Percentiles rank a stretch among this genome's conserved stretches.
Conservation (phyloP, 2,329 filamentous ascomycete genomes). For the Furcasterigmium sp. region DNA sequence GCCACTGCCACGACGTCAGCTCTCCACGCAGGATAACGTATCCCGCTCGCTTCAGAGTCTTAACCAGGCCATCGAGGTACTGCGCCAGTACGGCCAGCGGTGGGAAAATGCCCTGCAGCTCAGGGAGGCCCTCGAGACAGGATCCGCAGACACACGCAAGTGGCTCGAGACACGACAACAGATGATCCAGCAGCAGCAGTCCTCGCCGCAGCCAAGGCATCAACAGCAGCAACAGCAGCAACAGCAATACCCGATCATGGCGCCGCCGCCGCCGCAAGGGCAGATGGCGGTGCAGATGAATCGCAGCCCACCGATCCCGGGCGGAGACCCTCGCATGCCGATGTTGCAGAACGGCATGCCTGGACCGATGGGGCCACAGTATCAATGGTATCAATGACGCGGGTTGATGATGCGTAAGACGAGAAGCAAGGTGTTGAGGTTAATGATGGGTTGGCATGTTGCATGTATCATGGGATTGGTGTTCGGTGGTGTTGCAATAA, state of each 20-base stretch:
- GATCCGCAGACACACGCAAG: slow-evolving; percentile 38
- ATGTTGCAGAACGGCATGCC: background rate
- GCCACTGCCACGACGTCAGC: slow-evolving; percentile 43
- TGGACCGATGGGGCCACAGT: background rate
- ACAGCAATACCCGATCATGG: background rate
- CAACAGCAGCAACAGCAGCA: slow-evolving; percentile 12
- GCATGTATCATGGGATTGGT: too few species aligned
- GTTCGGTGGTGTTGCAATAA: too few species aligned
- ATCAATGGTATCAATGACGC: background rate
- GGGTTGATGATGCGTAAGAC: background rate
- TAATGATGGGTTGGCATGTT: too few species aligned
- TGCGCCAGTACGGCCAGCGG: slow-evolving; percentile 51
- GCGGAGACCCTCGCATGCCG: background rate
- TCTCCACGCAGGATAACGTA: slow-evolving; percentile 41
- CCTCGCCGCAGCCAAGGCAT: slow-evolving; percentile 12
- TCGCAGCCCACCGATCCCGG: background rate
- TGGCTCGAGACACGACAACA: slow-evolving; percentile 33
- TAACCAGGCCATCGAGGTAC: slow-evolving; percentile 45
- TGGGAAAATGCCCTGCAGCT: slow-evolving; percentile 54
- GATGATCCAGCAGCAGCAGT: slow-evolving; percentile 21
- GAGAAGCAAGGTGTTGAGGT: background rate
- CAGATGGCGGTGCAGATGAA: slow-evolving; percentile 5
- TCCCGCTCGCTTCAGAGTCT: slow-evolving; percentile 52
- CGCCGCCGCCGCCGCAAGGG: background rate
- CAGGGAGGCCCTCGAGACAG: slow-evolving; percentile 46